Evolutionary conservation across 768 basidiomycete species (phyloP).

Genomic region (Strobilomyces dryophilus): DNA sequence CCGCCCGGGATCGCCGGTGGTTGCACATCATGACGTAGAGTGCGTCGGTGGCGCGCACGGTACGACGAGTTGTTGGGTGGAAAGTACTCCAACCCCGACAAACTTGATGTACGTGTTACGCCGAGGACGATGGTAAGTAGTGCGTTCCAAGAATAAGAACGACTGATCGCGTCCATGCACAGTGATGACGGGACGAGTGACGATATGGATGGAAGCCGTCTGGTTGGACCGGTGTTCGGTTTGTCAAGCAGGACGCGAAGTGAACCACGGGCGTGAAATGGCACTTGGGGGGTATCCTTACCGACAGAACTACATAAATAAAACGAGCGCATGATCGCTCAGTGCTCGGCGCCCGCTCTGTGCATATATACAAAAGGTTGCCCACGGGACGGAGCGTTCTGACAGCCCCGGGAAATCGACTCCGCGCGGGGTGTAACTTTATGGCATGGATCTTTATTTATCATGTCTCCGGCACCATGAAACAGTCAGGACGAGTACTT

Average conservation of each 20-base stretch:
- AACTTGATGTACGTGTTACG: not conserved
- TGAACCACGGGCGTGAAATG: not conserved
- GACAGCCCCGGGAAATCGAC: too few species aligned
- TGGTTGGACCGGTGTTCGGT: not conserved
- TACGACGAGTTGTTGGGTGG: not conserved
- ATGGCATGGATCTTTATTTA: too few species aligned
- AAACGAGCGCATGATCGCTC: too few species aligned
- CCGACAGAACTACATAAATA: not conserved
- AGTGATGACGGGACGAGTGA: not conserved
- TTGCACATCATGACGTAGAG: not conserved
- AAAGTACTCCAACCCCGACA: not conserved
- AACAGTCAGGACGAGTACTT: not conserved
- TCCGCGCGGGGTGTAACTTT: too few species aligned
- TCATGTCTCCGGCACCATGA: not conserved
- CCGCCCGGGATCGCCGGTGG: not conserved
- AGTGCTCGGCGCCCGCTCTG: not conserved
- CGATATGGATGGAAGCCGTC: not conserved
- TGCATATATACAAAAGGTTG: too few species aligned
- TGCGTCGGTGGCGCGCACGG: not conserved
- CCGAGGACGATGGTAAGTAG: too few species aligned
- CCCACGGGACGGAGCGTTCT: too few species aligned
- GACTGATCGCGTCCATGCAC: not conserved
- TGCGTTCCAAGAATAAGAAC: not conserved
- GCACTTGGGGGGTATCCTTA: not conserved
- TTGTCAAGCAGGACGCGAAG: not conserved